phyloP scores from a whole-genome alignment of 2,329 filamentous ascomycete genomes.

The Claviceps spartinae region DNA sequence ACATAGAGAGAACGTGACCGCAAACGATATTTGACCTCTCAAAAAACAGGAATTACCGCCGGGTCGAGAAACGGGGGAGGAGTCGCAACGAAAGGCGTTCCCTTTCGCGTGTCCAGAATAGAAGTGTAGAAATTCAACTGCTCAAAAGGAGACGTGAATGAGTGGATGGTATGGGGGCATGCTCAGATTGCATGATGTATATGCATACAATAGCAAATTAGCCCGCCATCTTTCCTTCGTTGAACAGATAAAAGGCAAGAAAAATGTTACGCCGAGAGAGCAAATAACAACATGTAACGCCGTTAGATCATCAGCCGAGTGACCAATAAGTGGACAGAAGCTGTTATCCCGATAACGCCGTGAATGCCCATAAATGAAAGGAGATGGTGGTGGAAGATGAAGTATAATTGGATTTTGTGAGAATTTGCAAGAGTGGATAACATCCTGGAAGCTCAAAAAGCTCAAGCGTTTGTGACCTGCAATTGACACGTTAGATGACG shows the following conservation, averaged over 20 bases:
- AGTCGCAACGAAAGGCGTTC: background rate
- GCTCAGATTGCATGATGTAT: background rate
- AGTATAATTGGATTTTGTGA: conserved; percentile 11
- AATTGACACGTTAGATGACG: background rate
- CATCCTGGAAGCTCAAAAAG: background rate
- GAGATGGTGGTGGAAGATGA: conserved; percentile 19
- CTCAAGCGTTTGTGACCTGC: conserved; percentile 48
- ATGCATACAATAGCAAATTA: background rate
- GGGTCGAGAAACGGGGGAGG: background rate
- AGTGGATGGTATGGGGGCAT: conserved; percentile 3
- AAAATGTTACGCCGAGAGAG: conserved; percentile 20
- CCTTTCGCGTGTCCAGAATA: conserved; percentile 3
- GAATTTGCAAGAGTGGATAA: background rate
- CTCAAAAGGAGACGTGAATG: conserved; percentile 2
- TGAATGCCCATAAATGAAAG: conserved; percentile 22
- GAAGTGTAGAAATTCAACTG: conserved; percentile 4
- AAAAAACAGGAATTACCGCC: background rate
- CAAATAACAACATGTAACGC: conserved; percentile 20
- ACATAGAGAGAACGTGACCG: background rate
- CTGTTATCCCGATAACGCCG: conserved; percentile 28
- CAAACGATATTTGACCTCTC: background rate
- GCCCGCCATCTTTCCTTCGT: background rate
- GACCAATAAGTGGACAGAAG: conserved; percentile 24
- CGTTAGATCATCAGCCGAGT: conserved; percentile 20
- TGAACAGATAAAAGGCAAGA: background rate